These are phyloP conservation scores for Fusarium bulbicola DNA, from an alignment of 2,329 filamentous ascomycete genomes.

Conservation along the genomic window DNA sequence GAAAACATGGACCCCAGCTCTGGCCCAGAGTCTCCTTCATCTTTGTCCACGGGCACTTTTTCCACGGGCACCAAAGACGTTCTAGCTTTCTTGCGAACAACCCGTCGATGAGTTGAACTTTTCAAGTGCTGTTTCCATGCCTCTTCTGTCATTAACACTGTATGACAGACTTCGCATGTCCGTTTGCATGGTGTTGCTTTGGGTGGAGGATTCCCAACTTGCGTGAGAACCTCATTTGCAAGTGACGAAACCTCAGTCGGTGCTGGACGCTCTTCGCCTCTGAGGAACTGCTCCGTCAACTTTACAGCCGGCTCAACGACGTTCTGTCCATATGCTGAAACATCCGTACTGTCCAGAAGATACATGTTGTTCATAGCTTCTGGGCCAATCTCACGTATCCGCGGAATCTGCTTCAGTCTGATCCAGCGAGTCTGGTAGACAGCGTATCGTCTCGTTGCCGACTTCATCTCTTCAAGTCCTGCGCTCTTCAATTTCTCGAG, in stretches of 20 bases:
- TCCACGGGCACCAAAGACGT: slow-evolving; percentile 49
- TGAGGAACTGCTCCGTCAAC: slow-evolving; percentile 72
- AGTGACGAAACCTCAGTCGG: slow-evolving; percentile 59
- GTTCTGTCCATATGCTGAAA: slow-evolving; percentile 66
- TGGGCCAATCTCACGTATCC: slow-evolving; percentile 65
- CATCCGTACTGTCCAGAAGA: slow-evolving; percentile 81
- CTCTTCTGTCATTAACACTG: slow-evolving; percentile 66
- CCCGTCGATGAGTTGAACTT: slow-evolving; percentile 48
- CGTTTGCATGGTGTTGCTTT: slow-evolving; percentile 64
- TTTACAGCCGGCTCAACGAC: slow-evolving; percentile 72
- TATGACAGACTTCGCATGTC: slow-evolving; percentile 78
- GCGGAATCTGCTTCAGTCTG: slow-evolving; percentile 78
- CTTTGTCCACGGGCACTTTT: slow-evolving; percentile 10
- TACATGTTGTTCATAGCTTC: slow-evolving; percentile 70
- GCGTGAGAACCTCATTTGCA: slow-evolving; percentile 65
- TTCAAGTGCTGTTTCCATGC: slow-evolving; percentile 53
- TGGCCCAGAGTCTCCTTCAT: slow-evolving; percentile 37
- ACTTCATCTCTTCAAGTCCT: slow-evolving; percentile 79
- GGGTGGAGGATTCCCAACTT: slow-evolving; percentile 54
- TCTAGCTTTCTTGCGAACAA: slow-evolving; percentile 49
- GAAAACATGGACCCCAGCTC: slow-evolving; percentile 44
- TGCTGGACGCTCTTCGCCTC: slow-evolving; percentile 60
- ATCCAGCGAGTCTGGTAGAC: slow-evolving; percentile 89
- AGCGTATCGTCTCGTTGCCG: slow-evolving; percentile 87
- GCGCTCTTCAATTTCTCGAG: slow-evolving; percentile 64